Percentiles rank a stretch among this genome's conserved stretches.
Conservation (phyloP, 2,329 filamentous ascomycete genomes). For the Penicillium crustosum region DNA sequence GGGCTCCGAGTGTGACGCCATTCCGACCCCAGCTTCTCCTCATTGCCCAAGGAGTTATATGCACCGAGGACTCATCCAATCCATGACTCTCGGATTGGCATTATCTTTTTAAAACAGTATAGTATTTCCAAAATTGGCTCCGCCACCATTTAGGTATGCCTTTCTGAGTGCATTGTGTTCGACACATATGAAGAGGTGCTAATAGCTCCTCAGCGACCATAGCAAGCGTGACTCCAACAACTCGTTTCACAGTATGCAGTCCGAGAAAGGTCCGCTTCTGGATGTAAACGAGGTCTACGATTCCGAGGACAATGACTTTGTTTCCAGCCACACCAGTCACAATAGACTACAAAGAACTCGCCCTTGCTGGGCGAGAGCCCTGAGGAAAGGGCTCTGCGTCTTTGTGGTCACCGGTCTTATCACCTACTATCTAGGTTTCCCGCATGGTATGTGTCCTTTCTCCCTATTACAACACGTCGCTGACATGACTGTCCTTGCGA, state of each 20-base stretch:
- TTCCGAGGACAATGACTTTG: constrained; percentile 2
- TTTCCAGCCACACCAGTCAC: not conserved
- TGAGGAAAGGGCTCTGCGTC: constrained; percentile 10
- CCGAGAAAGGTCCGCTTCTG: constrained; percentile 11
- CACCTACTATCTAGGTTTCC: constrained; percentile 8
- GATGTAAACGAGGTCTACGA: not conserved
- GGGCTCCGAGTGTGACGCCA: constrained; percentile 3
- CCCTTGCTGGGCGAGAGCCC: constrained; percentile 4
- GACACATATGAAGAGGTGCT: not conserved
- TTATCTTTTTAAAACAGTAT: not conserved
- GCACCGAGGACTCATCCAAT: not conserved
- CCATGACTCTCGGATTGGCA: not conserved
- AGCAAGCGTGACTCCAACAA: constrained; percentile 9
- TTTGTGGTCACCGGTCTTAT: constrained; percentile 9
- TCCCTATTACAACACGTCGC: too few relatives aligned
- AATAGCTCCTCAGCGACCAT: constrained; percentile 11
- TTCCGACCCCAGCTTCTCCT: constrained; percentile 2
- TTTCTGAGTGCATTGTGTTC: not conserved
- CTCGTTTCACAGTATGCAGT: constrained; percentile 1
- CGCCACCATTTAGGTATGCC: not conserved
- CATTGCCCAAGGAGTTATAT: not conserved
- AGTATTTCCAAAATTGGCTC: not conserved
- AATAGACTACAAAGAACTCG: constrained; percentile 8
- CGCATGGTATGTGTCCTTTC: constrained; percentile 2
- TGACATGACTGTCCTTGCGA: not conserved